Evolutionary conservation across 1,284 basidiomycete genomes (phyloP).

Genomic region (Papiliotrema fonsecae): DNA sequence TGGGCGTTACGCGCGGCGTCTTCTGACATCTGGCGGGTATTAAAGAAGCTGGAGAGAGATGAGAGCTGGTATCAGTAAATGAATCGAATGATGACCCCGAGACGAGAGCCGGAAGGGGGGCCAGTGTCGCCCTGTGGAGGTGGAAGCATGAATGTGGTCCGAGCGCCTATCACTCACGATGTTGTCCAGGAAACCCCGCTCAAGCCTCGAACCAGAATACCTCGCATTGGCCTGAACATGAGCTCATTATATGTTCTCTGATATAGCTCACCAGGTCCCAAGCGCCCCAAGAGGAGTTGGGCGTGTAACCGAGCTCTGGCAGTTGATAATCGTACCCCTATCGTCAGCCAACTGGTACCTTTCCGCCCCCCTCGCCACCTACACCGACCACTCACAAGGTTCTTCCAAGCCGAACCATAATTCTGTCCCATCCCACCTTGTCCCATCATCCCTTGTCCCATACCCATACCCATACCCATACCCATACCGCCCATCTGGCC

Average conservation of each 20-base stretch:
- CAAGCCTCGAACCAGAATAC: conserved; percentile 28
- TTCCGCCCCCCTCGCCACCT: not conserved
- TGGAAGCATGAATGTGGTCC: too few species aligned
- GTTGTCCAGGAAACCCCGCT: conserved; percentile 40
- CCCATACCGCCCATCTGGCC: conserved; percentile 7
- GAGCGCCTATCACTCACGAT: too few species aligned
- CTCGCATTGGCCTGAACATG: conserved; percentile 28
- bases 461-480: conserved; percentile 31
- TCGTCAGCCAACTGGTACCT: not conserved
- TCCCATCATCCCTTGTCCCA: conserved; percentile 9
- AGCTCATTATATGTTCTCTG: not conserved
- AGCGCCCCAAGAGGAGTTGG: conserved; percentile 29
- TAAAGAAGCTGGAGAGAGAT: conserved; percentile 32
- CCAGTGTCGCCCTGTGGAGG: too few species aligned
- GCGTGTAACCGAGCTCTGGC: conserved; percentile 25
- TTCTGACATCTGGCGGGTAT: conserved; percentile 33
- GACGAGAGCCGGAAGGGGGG: not conserved
- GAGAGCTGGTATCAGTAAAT: conserved; percentile 20
- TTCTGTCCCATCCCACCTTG: not conserved
- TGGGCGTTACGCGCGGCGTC: conserved; percentile 37
- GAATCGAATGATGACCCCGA: not conserved
- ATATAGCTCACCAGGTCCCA: conserved; percentile 34
- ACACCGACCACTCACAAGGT: conserved; percentile 17
- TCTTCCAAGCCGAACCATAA: conserved; percentile 19
- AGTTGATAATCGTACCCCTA: conserved; percentile 38